These are phyloP conservation scores for Brassica napus DNA, from an alignment of 345 rosid genomes.

Conservation along the genomic window Da-Ae NC_063435.1:9010001-9010500, in stretches of 20 bases:
- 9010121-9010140: neutral
- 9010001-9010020: constrained; percentile 45
- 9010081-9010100: neutral
- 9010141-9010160: neutral
- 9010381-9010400: neutral
- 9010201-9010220: neutral
- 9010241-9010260: neutral
- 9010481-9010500: neutral
- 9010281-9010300: neutral
- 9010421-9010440: neutral
- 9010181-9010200: too few species aligned
- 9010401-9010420: too few species aligned
- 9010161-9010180: neutral
- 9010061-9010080: neutral
- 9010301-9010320: neutral
- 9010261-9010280: neutral
- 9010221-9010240: too few species aligned
- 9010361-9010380: neutral
- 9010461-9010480: neutral
- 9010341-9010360: neutral
- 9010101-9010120: neutral
- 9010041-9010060: neutral
- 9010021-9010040: neutral
- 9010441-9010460: neutral
- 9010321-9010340: neutral